These are phyloP conservation scores for Groenewaldozyma sp. DNA, from an alignment of 1,139 yeast species.

Conservation along the genomic window DNA sequence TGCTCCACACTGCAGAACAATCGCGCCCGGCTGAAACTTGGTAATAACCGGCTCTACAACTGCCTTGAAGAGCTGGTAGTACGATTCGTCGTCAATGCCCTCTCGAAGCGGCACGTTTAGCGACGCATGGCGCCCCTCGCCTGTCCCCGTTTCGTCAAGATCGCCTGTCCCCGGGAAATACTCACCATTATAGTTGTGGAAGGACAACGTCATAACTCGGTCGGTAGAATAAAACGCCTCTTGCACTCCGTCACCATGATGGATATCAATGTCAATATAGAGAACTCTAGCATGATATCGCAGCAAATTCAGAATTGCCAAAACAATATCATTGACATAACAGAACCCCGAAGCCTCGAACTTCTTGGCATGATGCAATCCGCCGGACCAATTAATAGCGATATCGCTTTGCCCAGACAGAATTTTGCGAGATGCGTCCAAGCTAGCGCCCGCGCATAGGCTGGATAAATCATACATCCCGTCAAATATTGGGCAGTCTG, in stretches of 20 bases:
- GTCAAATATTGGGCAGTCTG: conserved; percentile 95
- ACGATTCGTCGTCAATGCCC: conserved; percentile 92
- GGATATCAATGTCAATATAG: conserved; percentile 91
- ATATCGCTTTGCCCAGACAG: conserved; percentile 82
- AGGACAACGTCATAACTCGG: conserved; percentile 89
- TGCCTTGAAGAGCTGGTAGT: conserved; percentile 66
- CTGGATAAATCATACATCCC: conserved; percentile 85
- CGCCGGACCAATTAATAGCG: conserved; percentile 97
- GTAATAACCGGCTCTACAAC: conserved; percentile 81
- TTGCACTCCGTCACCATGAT: conserved; percentile 98
- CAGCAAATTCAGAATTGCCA: conserved; percentile 72
- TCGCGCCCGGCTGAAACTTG: conserved; percentile 79
- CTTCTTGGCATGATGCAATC: conserved; percentile 93
- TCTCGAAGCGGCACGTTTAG: conserved; percentile 91
- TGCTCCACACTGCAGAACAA: conserved; percentile 95
- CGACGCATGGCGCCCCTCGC: conserved; percentile 77
- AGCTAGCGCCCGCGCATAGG: conserved; percentile 83
- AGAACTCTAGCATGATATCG: conserved; percentile 85
- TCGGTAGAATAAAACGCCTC: conserved; percentile 95
- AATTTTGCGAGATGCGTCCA: conserved; percentile 85
- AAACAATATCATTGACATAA: conserved; percentile 87
- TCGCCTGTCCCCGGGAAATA: conserved; percentile 97
- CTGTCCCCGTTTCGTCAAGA: conserved; percentile 67
- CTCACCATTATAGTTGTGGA: conserved; percentile 92
- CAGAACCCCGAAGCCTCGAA: conserved; percentile 93